A percentile compares a stretch with the other conserved stretches of the same genome.
phyloP scores from a whole-genome alignment of 2,329 filamentous ascomycete species.

The Fusarium austroafricanum region DNA sequence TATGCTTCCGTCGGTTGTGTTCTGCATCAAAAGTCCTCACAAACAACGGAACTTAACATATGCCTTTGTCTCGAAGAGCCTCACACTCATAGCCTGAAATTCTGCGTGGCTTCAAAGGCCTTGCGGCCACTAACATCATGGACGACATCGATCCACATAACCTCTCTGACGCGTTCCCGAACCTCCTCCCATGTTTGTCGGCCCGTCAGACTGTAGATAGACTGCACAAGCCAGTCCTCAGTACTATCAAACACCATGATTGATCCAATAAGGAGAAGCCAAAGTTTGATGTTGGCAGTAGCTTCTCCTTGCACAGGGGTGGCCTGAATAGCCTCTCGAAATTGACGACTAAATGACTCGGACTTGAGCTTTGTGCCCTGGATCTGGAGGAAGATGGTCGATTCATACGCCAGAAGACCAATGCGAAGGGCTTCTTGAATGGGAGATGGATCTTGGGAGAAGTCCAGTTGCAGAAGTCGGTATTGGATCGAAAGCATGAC shows the following conservation, averaged over 20 bases:
- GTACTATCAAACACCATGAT: conserved; percentile 36
- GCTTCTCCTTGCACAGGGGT: conserved; percentile 1
- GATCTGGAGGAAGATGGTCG: conserved; percentile 45
- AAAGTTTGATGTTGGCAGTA: conserved; percentile 40
- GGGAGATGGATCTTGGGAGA: conserved; percentile 10
- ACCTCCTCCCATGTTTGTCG: conserved; percentile 41
- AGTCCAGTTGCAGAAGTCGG: conserved; percentile 44
- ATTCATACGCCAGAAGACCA: conserved; percentile 48
- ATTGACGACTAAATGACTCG: conserved; percentile 12
- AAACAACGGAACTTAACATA: rapidly evolving
- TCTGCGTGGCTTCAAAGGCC: conserved; percentile 5
- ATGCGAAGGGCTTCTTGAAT: conserved; percentile 43
- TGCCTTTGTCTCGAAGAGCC: rapidly evolving
- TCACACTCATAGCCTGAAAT: background rate
- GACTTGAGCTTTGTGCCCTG: conserved; percentile 36
- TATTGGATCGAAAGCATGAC: conserved; percentile 49
- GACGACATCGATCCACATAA: conserved; percentile 46
- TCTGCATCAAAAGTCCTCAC: background rate
- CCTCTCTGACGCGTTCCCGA: conserved; percentile 20
- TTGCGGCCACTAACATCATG: conserved; percentile 38
- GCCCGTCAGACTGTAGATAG: conserved; percentile 23
- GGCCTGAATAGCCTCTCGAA: conserved; percentile 26
- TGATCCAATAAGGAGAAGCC: conserved; percentile 44
- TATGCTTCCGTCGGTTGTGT: background rate
- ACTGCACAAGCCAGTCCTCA: conserved; percentile 42